Evolutionary conservation across 202 grass and related monocot genomes (phyloP).

Genomic region (Cymbopogon flexuosus): DNA sequence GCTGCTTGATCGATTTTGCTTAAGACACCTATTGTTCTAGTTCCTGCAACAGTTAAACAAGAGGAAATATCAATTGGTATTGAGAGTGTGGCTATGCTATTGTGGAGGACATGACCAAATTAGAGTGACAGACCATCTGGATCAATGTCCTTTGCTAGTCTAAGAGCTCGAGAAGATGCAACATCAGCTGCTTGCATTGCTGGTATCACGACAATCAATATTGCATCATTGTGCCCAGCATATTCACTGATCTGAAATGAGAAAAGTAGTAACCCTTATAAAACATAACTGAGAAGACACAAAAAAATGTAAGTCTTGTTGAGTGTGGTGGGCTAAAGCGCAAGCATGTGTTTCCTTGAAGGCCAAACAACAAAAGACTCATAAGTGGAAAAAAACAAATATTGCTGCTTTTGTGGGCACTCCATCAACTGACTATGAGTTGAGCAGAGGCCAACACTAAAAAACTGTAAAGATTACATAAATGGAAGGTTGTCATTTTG

Average conservation of each 20-base stretch:
- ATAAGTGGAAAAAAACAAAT: neutral
- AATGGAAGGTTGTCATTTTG: neutral
- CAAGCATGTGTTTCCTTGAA: neutral
- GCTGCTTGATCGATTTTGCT: conserved; percentile 96
- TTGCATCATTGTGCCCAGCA: conserved; percentile 87
- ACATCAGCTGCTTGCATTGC: conserved; percentile 90
- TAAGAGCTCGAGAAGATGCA: conserved; percentile 78
- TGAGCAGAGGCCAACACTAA: neutral
- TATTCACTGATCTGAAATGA: conserved; percentile 80
- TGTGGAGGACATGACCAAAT: neutral
- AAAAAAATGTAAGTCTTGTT: neutral
- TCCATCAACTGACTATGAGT: neutral
- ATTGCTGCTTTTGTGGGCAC: neutral
- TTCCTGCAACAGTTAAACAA: conserved; percentile 59
- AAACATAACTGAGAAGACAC: neutral
- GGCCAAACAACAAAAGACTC: neutral
- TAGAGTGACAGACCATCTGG: conserved; percentile 63
- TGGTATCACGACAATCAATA: conserved; percentile 87
- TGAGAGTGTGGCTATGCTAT: neutral
- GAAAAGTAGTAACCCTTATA: conserved; percentile 20
- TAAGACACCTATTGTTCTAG: conserved; percentile 89
- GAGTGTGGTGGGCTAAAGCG: neutral
- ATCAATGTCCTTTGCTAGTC: conserved; percentile 85
- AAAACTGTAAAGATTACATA: neutral
- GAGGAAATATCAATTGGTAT: conserved; percentile 26